Base-by-base conservation (phyloP, 371 early-diverging fungal genomes). In the Blakeslea trispora region DNA sequence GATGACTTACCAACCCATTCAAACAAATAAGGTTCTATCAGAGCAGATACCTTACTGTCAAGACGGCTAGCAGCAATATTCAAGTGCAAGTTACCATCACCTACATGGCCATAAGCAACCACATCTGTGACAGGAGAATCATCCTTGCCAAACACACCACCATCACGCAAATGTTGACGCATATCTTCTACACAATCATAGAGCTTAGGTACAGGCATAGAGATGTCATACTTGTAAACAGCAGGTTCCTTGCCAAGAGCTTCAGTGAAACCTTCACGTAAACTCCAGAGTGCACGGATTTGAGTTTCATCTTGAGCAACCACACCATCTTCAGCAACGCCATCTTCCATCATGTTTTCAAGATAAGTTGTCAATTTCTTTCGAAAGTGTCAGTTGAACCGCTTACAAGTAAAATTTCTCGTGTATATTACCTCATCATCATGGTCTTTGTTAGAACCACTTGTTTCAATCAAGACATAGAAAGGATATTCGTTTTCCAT, bases 211-310 rank as follows among this genome's bases (percentile, higher is more conserved):
- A 95, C 85, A 9, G 96, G 97, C 61, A 97, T 87, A 8, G 91
- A 87, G 31, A 93, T 76, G 59, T 97, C 98, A 68, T 95, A 97
- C 75, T 95, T 96, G 78, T 91, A 94, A 3, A 92, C 91, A 0
- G 89, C 80, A 15, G 93, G 91, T 23, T 88, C 88, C 62, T 90
- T 90, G 14, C 87, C 84, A 39, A 91, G 82, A 1, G 96, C 93
- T 65, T 95, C 96, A 11, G 97, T 91, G 56, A 98, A 94, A 45
- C 86, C 84, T 74, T 98, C 99, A 50, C 99, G 89, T 59, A 95
- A 82, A 28, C 80, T 66, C 99, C 99, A 98, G 55, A 98, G 69
- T 43, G 71, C 81, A 2, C 65, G 61, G 21, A 83, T 81, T 64
- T 88, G 85, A 41, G 90, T 80, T 18, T 83, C 83, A 68, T 91